Conservation (phyloP, 306 rosid species). For the Styphnolobium japonicum region DNA sequence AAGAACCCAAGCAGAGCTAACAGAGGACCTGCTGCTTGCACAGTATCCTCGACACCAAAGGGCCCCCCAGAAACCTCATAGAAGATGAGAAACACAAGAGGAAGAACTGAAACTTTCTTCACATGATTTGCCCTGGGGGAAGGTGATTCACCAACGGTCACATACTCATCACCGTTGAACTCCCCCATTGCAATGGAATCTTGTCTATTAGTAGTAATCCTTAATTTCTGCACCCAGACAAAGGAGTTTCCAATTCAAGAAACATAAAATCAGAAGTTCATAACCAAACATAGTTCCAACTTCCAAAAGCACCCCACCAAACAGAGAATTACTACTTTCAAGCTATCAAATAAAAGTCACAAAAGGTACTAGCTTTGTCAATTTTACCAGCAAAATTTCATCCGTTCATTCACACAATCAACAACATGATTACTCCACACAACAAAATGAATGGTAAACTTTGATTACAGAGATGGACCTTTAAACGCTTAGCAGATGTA, state of each 20-base stretch:
- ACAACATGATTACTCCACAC: background rate
- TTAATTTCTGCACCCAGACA: conserved; percentile 53
- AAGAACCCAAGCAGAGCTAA: conserved; percentile 78
- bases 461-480: background rate
- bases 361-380: background rate
- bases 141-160: conserved; percentile 48
- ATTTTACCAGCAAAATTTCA: background rate
- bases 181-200: conserved; percentile 55
- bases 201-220: conserved; percentile 43
- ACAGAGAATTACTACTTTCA: background rate
- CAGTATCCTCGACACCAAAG: conserved; percentile 86
- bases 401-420: background rate
- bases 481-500: background rate
- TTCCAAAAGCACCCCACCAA: background rate
- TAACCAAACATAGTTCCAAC: background rate
- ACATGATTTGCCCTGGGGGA: conserved; percentile 39
- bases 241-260: background rate
- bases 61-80: conserved; percentile 98
- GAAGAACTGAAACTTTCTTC: conserved; percentile 69
- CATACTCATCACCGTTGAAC: conserved; percentile 32
- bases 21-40: conserved; percentile 87
- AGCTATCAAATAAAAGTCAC: background rate
- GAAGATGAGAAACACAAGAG: conserved; percentile 88
- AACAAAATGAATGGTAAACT: background rate
- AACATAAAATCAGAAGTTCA: background rate